These are phyloP conservation scores for Jamesozyma jinghongensis DNA, from an alignment of 805 yeast species.

Conservation along the genomic window DNA sequence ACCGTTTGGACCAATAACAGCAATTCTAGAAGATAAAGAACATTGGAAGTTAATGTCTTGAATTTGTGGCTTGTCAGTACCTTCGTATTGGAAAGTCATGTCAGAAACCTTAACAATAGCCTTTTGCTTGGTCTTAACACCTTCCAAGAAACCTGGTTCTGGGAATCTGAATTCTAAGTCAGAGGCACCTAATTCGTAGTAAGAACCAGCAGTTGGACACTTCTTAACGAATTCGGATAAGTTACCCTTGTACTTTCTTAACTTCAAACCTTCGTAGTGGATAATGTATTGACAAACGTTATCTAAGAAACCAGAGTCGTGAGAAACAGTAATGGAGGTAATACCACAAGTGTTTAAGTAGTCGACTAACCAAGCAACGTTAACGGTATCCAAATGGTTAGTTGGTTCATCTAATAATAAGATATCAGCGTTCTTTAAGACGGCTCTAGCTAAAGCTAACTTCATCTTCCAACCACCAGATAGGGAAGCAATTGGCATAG, in stretches of 20 bases:
- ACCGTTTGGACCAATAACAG: constrained; percentile 99
- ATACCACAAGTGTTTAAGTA: constrained; percentile 98
- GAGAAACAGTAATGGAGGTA: constrained; percentile 97
- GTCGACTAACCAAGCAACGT: constrained; percentile 99
- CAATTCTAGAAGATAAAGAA: constrained; percentile 98
- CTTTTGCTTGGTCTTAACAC: constrained; percentile 99
- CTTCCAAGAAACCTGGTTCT: constrained; percentile 99
- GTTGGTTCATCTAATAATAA: constrained; percentile 99
- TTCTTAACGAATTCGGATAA: constrained; percentile 96
- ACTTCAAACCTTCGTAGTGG: constrained; percentile 99
- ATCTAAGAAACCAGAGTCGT: constrained; percentile 99
- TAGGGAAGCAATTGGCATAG: constrained; percentile 88
- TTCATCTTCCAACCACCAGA: constrained; percentile 99
- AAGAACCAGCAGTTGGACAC: constrained; percentile 98
- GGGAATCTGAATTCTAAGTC: constrained; percentile 96
- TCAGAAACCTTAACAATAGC: constrained; percentile 96
- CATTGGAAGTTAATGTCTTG: constrained; percentile 92
- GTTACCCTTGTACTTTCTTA: constrained; percentile 99
- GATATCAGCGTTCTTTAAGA: constrained; percentile 95
- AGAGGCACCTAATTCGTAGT: constrained; percentile 98
- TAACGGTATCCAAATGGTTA: constrained; percentile 99
- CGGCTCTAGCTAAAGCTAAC: constrained; percentile 98
- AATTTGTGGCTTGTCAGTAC: constrained; percentile 95
- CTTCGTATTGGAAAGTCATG: constrained; percentile 99
- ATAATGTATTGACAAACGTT: constrained; percentile 95